These are phyloP conservation scores for Tremellales sp. DNA, from an alignment of 1,284 basidiomycete species.

Conservation along the genomic window DNA sequence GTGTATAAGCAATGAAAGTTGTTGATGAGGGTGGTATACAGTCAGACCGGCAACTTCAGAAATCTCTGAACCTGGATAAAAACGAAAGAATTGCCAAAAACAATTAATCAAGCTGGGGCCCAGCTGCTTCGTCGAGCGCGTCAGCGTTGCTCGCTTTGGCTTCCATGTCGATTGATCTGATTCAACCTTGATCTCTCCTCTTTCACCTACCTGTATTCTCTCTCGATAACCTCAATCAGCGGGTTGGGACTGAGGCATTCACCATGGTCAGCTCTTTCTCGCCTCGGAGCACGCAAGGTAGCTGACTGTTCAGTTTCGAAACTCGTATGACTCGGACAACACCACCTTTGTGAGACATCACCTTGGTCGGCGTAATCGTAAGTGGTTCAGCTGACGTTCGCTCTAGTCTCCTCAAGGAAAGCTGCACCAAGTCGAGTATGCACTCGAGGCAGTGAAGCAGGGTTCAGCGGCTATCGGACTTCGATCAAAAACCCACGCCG, in stretches of 20 bases:
- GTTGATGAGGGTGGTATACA: too few species aligned
- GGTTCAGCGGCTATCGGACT: constrained; percentile 96
- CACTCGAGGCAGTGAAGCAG: constrained; percentile 98
- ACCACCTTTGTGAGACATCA: constrained; percentile 65
- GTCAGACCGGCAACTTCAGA: too few species aligned
- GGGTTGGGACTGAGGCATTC: too few species aligned
- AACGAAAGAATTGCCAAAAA: background rate
- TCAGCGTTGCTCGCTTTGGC: background rate
- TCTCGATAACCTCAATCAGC: too few species aligned
- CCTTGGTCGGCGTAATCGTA: background rate
- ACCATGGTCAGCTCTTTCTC: constrained; percentile 8
- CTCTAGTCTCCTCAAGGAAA: constrained; percentile 47
- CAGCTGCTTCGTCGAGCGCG: background rate
- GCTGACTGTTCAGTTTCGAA: constrained; percentile 65
- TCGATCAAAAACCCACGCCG: constrained; percentile 89
- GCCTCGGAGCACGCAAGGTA: background rate
- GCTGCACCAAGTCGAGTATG: constrained; percentile 90
- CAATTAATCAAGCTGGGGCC: background rate
- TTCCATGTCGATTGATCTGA: background rate
- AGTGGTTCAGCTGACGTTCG: background rate
- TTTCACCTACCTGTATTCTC: too few species aligned
- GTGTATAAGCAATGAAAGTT: too few species aligned
- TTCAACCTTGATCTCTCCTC: too few species aligned
- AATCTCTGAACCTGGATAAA: constrained; percentile 13
- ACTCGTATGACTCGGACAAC: constrained; percentile 94